These are phyloP conservation scores for Hymenoscyphus linearis DNA, from an alignment of 2,329 filamentous ascomycete genomes.

Conservation along the genomic window DNA sequence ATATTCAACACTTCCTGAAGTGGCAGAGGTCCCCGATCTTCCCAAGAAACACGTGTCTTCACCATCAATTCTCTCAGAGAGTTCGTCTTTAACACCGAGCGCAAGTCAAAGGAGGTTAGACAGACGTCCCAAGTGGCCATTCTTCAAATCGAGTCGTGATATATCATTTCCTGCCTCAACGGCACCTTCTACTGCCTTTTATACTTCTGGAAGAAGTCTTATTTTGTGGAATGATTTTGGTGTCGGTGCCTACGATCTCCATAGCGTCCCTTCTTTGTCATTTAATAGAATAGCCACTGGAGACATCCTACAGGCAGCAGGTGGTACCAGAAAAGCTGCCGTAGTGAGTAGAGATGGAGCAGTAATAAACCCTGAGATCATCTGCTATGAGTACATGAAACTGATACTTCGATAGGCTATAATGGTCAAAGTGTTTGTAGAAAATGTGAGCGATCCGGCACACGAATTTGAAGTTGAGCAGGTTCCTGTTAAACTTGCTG, in stretches of 20 bases:
- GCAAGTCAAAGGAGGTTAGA: not conserved
- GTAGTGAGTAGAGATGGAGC: not conserved
- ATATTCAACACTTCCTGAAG: slow-evolving; percentile 9
- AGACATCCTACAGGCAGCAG: not conserved
- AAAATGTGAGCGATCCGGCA: not conserved
- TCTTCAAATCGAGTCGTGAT: not conserved
- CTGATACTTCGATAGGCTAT: slow-evolving; percentile 1
- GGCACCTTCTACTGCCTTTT: slow-evolving; percentile 8
- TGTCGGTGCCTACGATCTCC: slow-evolving; percentile 7
- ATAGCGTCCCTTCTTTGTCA: slow-evolving; percentile 6
- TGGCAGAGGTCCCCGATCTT: slow-evolving; percentile 2
- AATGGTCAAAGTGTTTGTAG: slow-evolving; percentile 6
- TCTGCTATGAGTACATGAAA: not conserved
- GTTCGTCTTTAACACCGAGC: not conserved
- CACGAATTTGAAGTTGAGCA: slow-evolving; percentile 11
- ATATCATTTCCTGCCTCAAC: not conserved
- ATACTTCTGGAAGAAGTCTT: slow-evolving; percentile 9
- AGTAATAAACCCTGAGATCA: not conserved
- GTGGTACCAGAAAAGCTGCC: not conserved
- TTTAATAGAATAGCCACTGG: not conserved
- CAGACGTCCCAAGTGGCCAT: not conserved
- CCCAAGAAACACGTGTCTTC: not conserved
- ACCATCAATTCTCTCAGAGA: not conserved
- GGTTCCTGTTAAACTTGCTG: slow-evolving; percentile 7
- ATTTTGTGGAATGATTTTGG: slow-evolving; percentile 13